These are phyloP conservation scores for Tubosaeta sp. DNA, from an alignment of 768 basidiomycete genomes.

Conservation along the genomic window DNA sequence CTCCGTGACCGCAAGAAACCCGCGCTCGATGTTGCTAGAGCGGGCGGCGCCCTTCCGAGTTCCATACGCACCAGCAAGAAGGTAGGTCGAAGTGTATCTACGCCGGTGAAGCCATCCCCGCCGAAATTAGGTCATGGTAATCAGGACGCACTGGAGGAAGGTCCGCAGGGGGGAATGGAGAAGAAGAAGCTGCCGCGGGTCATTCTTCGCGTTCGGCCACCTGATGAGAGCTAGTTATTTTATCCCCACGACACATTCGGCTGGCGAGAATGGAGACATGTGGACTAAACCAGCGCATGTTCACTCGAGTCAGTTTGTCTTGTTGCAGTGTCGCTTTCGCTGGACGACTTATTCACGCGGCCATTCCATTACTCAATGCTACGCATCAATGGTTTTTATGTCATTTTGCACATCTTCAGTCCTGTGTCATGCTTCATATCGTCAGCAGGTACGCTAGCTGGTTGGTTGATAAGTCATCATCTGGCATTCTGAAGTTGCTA, in stretches of 20 bases:
- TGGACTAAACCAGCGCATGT: too few relatives aligned
- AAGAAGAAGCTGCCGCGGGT: constrained; percentile 57
- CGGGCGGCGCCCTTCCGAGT: background rate
- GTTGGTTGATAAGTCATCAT: too few relatives aligned
- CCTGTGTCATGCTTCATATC: background rate
- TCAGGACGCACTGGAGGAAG: background rate
- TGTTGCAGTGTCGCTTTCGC: too few relatives aligned
- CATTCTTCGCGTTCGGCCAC: constrained; percentile 49
- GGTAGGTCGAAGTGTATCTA: constrained; percentile 3
- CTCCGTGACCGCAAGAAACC: constrained; percentile 47
- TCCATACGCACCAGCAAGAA: background rate
- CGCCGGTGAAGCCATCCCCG: background rate
- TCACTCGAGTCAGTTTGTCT: too few relatives aligned
- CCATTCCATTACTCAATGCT: too few relatives aligned
- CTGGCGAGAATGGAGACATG: too few relatives aligned
- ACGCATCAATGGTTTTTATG: background rate
- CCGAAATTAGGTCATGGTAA: background rate
- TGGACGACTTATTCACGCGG: too few relatives aligned
- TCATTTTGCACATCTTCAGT: too few relatives aligned
- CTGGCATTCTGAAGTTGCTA: too few relatives aligned
- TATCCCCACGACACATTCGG: too few relatives aligned
- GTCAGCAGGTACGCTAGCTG: background rate
- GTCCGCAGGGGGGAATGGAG: constrained; percentile 5
- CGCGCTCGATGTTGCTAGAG: background rate
- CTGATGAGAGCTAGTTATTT: constrained; percentile 14